phyloP scores from a whole-genome alignment of 257 asterid species.

The Echites panduratus region DNA sequence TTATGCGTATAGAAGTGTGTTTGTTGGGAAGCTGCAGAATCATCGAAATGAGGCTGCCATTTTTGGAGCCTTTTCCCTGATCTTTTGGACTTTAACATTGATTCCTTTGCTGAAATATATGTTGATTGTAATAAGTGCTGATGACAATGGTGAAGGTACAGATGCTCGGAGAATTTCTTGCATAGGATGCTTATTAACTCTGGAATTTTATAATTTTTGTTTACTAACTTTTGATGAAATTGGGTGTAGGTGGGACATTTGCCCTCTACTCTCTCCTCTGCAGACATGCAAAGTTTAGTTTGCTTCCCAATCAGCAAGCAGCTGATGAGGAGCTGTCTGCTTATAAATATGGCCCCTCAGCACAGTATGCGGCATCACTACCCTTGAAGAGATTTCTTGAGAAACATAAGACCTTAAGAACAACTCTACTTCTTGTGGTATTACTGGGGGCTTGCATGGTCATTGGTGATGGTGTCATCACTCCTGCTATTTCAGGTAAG shows the following conservation, averaged over 20 bases:
- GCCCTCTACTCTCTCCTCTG: slow-evolving; percentile 93
- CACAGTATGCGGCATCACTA: slow-evolving; percentile 49
- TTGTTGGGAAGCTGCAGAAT: slow-evolving; percentile 55
- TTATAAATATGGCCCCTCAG: slow-evolving; percentile 64
- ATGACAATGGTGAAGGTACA: slow-evolving; percentile 96
- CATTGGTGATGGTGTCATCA: slow-evolving; percentile 54
- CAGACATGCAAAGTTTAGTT: slow-evolving; percentile 86
- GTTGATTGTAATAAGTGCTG: slow-evolving; percentile 58
- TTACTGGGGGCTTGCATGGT: slow-evolving; percentile 59
- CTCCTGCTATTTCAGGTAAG: slow-evolving; percentile 68
- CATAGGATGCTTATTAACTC: not conserved
- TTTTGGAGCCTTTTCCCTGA: slow-evolving; percentile 84
- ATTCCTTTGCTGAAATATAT: slow-evolving; percentile 90
- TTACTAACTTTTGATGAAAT: slow-evolving; percentile 21
- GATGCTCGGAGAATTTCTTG: slow-evolving; percentile 4
- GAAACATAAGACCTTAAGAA: slow-evolving; percentile 65
- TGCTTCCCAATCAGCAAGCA: slow-evolving; percentile 98
- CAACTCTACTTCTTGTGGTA: slow-evolving; percentile 69
- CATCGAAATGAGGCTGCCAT: slow-evolving; percentile 58
- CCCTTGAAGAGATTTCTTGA: slow-evolving; percentile 72
- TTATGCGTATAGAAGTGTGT: slow-evolving; percentile 71
- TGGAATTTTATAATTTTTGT: slow-evolving; percentile 12
- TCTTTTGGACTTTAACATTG: slow-evolving; percentile 92
- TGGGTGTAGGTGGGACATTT: slow-evolving; percentile 79
- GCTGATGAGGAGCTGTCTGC: slow-evolving; percentile 94